Evolutionary conservation across 2,329 filamentous ascomycete species (phyloP), one percentile per base, ranked within the genome.

Genomic region (Bipolaris bicolor): DNA sequence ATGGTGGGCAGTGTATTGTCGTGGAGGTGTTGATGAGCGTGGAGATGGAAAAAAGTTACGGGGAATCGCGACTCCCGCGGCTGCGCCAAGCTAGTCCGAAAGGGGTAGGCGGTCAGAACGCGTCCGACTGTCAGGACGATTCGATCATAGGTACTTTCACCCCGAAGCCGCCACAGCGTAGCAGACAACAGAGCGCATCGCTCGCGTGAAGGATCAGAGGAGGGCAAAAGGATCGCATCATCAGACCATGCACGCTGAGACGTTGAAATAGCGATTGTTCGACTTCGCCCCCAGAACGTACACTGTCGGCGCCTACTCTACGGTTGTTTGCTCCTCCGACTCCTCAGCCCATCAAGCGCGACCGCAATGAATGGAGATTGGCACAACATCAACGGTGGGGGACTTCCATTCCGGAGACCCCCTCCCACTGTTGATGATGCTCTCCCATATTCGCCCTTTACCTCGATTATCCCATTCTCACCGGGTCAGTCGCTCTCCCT

Each of bases 371-470:
- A 71, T 47, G 66, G 63, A 33, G 57, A 67, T 57, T 74, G 72
- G 71, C 73, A 73, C 44, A 69, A 66, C 54, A 62, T 60, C 66
- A 70, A 74, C 63, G 70, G 71, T 39, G 65, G 71, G 11, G 69
- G 71, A 20, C 67, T 77, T 13, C 66, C 72, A 13, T 73, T 73
- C 45, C 68, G 77, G 26, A 48, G 44, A 24, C 75, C 81, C 39
- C 79, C 81, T 20, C 79, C 81, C 10, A 82, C 80, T 3, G 84
- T 95, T 11, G 84, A 89, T 55, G 90, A 95, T 71, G 90, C 90
- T 29, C 81, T 95, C 44, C 89, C 90, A n/a, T 93, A 88, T 77
- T 91, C 90, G 49, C 91, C 91, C 22, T 88, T 94, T 72, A 90
- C 88, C 47, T 92, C 90, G 3, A 89, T 93, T 47, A 83, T 91